phyloP scores from a whole-genome alignment of 257 asterid genomes.

The Coffea canephora region DNA sequence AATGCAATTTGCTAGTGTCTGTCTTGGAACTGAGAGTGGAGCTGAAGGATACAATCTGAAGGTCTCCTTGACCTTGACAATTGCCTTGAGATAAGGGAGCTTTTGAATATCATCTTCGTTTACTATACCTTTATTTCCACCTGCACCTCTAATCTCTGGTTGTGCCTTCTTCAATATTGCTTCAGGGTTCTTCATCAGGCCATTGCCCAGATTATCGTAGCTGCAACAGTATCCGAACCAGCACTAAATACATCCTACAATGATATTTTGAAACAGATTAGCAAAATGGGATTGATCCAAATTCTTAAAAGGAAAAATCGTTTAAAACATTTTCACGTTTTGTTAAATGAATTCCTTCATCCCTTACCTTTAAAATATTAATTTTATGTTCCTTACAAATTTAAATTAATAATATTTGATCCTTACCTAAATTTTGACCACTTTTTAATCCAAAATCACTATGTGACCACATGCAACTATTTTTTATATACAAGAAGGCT shows the following conservation, averaged over 20 bases:
- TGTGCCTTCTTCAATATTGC: background rate
- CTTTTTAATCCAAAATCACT: too few relatives aligned
- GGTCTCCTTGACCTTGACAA: constrained; percentile 3
- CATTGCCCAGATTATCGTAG: constrained; percentile 5
- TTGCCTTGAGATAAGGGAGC: background rate
- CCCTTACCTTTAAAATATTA: too few relatives aligned
- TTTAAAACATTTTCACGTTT: too few relatives aligned
- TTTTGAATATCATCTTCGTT: background rate
- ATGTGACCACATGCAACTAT: too few relatives aligned
- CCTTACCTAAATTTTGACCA: too few relatives aligned
- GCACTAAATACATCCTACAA: background rate
- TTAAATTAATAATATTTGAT: too few relatives aligned
- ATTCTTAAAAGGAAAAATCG: too few relatives aligned
- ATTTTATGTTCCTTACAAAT: too few relatives aligned
- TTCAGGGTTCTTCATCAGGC: background rate
- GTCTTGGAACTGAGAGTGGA: background rate
- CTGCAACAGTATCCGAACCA: background rate
- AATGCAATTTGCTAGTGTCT: background rate
- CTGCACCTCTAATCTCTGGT: background rate
- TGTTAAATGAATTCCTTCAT: too few relatives aligned
- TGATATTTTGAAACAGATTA: too few relatives aligned
- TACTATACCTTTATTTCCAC: background rate
- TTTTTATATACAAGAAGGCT: too few relatives aligned
- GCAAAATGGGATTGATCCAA: too few relatives aligned
- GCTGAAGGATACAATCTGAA: background rate